A percentile compares a stretch with the other conserved stretches of the same genome.
phyloP scores from a whole-genome alignment of 1,139 yeast species.

The Magnusiomyces paraingens region DNA sequence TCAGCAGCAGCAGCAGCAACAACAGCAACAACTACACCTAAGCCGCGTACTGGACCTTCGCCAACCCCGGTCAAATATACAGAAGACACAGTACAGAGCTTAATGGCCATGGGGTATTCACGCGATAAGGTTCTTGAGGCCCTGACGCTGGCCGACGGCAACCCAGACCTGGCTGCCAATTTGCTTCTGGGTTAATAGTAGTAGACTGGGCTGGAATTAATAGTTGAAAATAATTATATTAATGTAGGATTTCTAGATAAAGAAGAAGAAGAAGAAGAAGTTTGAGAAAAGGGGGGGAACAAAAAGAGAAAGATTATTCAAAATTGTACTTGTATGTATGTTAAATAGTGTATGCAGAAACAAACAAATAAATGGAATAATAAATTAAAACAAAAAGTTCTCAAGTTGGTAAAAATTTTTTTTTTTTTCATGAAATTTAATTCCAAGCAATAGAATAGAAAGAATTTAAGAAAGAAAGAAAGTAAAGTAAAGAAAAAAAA shows the following conservation, averaged over 20 bases:
- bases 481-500: too few species aligned
- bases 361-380: neutral
- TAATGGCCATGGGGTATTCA: slow-evolving; percentile 67
- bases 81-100: slow-evolving; percentile 46
- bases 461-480: too few species aligned
- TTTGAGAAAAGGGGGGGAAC: too few species aligned
- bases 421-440: too few species aligned
- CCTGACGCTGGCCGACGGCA: slow-evolving; percentile 59
- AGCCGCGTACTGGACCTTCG: slow-evolving; percentile 19
- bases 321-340: too few species aligned
- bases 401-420: too few species aligned
- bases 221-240: too few species aligned
- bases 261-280: too few species aligned
- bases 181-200: slow-evolving; percentile 44
- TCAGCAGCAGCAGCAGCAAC: slow-evolving; percentile 19
- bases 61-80: slow-evolving; percentile 27
- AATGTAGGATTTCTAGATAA: too few species aligned
- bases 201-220: too few species aligned
- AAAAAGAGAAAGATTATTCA: too few species aligned
- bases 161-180: slow-evolving; percentile 82
- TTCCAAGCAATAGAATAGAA: too few species aligned
- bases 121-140: slow-evolving; percentile 60
- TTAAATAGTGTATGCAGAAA: slow-evolving; percentile 3
- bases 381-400: neutral
- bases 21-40: slow-evolving; percentile 10